These are phyloP conservation scores for Eugenia klotzschiana DNA, from an alignment of 441 rosid genomes.

Conservation along the genomic window DNA sequence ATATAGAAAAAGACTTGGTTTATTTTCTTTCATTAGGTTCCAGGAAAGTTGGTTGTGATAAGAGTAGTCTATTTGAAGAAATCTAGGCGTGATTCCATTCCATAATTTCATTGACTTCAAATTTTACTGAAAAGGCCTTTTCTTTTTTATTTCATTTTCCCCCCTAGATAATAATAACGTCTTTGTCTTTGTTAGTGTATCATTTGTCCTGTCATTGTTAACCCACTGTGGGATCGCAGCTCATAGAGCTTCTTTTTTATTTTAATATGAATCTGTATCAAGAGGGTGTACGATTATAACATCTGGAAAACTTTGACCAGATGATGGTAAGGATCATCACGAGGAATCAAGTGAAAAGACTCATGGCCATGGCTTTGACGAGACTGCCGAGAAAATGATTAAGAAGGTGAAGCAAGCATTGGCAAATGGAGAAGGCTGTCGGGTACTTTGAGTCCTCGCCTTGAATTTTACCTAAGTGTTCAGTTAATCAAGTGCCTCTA, in stretches of 20 bases:
- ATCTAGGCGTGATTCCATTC: background rate
- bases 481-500: background rate
- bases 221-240: background rate
- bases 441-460: constrained; percentile 30
- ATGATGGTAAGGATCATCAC: constrained; percentile 49
- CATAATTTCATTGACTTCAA: background rate
- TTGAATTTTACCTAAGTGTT: background rate
- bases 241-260: background rate
- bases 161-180: background rate
- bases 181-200: background rate
- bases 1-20: background rate
- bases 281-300: background rate
- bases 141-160: background rate
- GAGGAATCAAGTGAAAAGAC: constrained; percentile 34
- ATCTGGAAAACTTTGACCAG: constrained; percentile 8
- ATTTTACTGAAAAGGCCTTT: background rate
- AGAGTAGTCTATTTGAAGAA: background rate
- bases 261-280: background rate
- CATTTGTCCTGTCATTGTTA: background rate
- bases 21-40: background rate
- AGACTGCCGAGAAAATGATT: constrained; percentile 70
- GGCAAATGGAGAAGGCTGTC: constrained; percentile 84
- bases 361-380: constrained; percentile 53
- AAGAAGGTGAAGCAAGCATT: constrained; percentile 87
- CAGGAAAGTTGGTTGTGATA: background rate